Conservation (phyloP, 2,329 filamentous ascomycete species). For the Zasmidium angulare region DNA sequence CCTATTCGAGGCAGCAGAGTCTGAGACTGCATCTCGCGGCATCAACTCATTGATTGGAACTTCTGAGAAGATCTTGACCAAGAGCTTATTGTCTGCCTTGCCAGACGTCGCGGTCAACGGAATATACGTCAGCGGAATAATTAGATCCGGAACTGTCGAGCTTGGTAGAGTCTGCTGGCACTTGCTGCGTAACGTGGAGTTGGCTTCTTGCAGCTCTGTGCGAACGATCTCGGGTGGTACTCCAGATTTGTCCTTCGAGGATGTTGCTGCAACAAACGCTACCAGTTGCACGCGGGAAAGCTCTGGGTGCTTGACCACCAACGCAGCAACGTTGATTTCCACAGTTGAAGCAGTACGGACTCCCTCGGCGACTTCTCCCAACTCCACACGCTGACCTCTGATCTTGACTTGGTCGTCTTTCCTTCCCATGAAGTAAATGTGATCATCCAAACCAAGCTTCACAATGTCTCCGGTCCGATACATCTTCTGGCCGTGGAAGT, state of each 20-base stretch:
- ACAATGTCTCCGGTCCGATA: conserved; percentile 27
- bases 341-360: conserved; percentile 9
- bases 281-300: conserved; percentile 15
- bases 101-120: conserved; percentile 16
- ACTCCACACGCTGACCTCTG: conserved; percentile 24
- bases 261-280: conserved; percentile 9
- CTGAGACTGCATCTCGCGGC: not conserved
- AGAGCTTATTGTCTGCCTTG: conserved; percentile 17
- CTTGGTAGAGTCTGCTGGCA: conserved; percentile 14
- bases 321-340: conserved; percentile 11
- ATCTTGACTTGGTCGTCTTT: conserved; percentile 27
- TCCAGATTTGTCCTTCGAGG: conserved; percentile 6
- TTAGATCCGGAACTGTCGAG: conserved; percentile 17
- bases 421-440: conserved; percentile 21
- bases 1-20: not conserved
- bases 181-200: conserved; percentile 2
- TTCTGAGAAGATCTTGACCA: conserved; percentile 11
- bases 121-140: conserved; percentile 15
- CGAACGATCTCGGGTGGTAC: conserved; percentile 1
- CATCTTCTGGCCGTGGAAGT: conserved; percentile 13
- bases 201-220: conserved; percentile 6
- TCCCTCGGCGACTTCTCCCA: conserved; percentile 23
- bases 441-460: conserved; percentile 19
- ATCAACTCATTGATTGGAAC: conserved; percentile 12
- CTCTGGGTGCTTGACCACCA: conserved; percentile 18